phyloP scores from a whole-genome alignment of 495 filamentous ascomycete species.

The Evansstolkia leycettana region DNA sequence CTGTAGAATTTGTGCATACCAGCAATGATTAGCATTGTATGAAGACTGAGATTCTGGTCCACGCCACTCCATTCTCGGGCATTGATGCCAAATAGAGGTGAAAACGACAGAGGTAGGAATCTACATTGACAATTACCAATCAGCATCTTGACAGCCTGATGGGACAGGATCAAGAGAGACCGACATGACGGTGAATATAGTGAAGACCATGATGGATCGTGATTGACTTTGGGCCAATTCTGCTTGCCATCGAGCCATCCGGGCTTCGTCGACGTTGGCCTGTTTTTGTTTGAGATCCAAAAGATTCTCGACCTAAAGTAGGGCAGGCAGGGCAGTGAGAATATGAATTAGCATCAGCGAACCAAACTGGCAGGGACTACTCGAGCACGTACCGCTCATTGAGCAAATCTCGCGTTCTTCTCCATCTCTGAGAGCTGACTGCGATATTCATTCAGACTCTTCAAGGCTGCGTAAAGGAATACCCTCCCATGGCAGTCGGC shows the following conservation, averaged over 20 bases:
- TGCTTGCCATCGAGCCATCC: conserved; percentile 49
- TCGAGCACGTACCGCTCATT: conserved; percentile 20
- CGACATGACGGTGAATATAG: conserved; percentile 55
- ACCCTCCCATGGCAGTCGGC: conserved; percentile 18
- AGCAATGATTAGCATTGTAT: conserved; percentile 24
- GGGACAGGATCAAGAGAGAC: no score
- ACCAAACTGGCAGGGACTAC: conserved; percentile 18
- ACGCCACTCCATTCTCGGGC: conserved; percentile 47
- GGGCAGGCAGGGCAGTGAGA: no score
- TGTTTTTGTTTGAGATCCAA: conserved; percentile 59
- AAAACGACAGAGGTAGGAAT: conserved; percentile 54
- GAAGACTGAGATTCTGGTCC: conserved; percentile 15
- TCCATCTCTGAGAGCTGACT: conserved; percentile 47
- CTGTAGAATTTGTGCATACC: no score
- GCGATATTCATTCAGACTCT: conserved; percentile 42
- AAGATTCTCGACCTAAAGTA: conserved; percentile 49
- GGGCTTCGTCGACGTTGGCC: conserved; percentile 55
- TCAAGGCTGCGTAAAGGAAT: conserved; percentile 39
- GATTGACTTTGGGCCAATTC: conserved; percentile 52
- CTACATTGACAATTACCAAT: conserved; percentile 11
- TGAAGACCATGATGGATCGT: conserved; percentile 57
- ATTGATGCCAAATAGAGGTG: conserved; percentile 55
- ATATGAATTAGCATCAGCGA: background rate
- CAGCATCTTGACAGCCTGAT: conserved; percentile 1
- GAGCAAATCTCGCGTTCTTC: conserved; percentile 29